Percentiles rank a stretch among this genome's conserved stretches.
These are phyloP conservation scores for Cladosporium sp. DNA, from an alignment of 2,329 filamentous ascomycete species.

Conservation along the genomic window DNA sequence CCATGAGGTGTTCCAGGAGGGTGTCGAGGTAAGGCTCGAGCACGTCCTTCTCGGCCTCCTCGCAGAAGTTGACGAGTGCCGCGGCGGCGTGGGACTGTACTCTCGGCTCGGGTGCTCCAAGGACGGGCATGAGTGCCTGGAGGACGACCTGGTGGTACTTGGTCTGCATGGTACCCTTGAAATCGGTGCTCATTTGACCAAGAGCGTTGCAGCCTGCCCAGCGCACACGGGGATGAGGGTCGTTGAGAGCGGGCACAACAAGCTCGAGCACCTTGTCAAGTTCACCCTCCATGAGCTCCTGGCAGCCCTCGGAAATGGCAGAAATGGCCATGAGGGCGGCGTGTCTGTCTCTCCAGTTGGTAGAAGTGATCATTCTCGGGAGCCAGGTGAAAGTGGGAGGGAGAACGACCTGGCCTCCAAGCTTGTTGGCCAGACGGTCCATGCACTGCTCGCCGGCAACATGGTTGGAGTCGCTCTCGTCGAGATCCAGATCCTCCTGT, in stretches of 20 bases:
- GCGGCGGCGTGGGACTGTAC: conserved; percentile 97
- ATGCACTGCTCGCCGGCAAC: conserved; percentile 98
- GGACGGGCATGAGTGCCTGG: conserved; percentile 85
- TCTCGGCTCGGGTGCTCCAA: conserved; percentile 83
- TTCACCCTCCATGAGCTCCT: conserved; percentile 92
- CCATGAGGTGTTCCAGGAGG: conserved; percentile 78
- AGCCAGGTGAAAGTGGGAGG: conserved; percentile 96
- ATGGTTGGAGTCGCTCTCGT: conserved; percentile 96
- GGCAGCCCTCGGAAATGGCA: conserved; percentile 94
- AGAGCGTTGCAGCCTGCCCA: conserved; percentile 98
- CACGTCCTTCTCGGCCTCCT: conserved; percentile 89
- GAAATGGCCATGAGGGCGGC: conserved; percentile 98
- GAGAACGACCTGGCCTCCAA: conserved; percentile 88
- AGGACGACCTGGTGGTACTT: conserved; percentile 88
- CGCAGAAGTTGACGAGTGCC: conserved; percentile 98
- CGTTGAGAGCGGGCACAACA: conserved; percentile 85
- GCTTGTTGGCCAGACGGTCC: conserved; percentile 95
- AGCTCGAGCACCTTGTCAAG: conserved; percentile 90
- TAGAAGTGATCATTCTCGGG: conserved; percentile 94
- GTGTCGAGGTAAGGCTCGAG: conserved; percentile 91
- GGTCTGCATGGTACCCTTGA: conserved; percentile 95
- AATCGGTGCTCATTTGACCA: conserved; percentile 99
- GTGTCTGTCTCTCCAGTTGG: conserved; percentile 91
- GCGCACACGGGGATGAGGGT: conserved; percentile 87
- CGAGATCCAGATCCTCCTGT: conserved; percentile 89